Base-by-base conservation (phyloP, 83 land plant species). In the Picea mariana region DNA sequence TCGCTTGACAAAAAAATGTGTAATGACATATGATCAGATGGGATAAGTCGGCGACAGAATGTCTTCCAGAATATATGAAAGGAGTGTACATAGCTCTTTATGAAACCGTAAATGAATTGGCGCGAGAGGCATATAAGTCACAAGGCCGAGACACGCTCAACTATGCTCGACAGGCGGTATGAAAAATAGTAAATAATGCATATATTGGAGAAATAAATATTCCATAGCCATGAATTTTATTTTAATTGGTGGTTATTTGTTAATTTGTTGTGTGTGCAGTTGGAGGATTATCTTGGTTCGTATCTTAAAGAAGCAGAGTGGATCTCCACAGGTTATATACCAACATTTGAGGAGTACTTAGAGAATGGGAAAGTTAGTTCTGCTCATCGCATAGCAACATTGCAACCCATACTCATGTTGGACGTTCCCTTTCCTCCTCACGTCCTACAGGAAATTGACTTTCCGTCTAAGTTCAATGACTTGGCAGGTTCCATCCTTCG, bases 251-350 rank as follows among this genome's bases (percentile, higher is more conserved):
- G n/a, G n/a, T n/a, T 42, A 42, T 42, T 42, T 42, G 0, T 6
- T 3, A 6, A 0, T 0, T 5, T 42, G 0, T 6, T 0, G 0
- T 42, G 6, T 42, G 6, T 42, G 1, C 1, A 2, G 34, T 31
- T 31, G 1, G 44, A 6, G 6, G 6, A n/a, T n/a, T 42, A 42
- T 42, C 5, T 42, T 42, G 44, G 6, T 5, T 6, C 6, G 6
- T 42, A 6, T 6, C 0, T 23, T 26, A 77, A 80, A 24, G 92
- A 90, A 67, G 83, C 89, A 26, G 82, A 71, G 80, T 90, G 92
- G 92, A 80, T 87, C 34, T 21, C 62, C 1, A 49, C 75, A 0
- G 78, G 84, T 47, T 17, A 80, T 3, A 1, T 65, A 23, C 88
- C 86, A 7, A 78, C 20, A 0, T 31, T 87, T 4, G 81, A 80